phyloP scores from a whole-genome alignment of 352 stramenopile species.

The Nothophytophthora sp. region DNA sequence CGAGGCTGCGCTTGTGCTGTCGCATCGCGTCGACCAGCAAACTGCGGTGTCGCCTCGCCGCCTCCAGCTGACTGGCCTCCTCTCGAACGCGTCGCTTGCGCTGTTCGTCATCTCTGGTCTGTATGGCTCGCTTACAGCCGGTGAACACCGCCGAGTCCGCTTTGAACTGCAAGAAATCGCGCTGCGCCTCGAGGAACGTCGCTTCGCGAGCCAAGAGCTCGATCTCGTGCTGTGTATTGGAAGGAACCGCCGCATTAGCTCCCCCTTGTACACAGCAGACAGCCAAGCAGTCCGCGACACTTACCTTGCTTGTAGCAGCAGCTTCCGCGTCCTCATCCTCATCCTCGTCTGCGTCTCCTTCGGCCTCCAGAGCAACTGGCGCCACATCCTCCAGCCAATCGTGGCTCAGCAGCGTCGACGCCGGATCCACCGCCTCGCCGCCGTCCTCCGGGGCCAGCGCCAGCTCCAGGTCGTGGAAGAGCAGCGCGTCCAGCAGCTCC shows the following conservation, averaged over 20 bases:
- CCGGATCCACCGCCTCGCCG: too few relatives aligned
- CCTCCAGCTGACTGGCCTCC: slow-evolving; percentile 30
- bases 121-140: too few relatives aligned
- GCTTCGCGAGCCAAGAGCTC: slow-evolving; percentile 49
- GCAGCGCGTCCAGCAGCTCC: slow-evolving; percentile 9
- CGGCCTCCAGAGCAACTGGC: slow-evolving; percentile 8
- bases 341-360: too few relatives aligned
- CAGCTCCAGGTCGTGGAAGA: slow-evolving; percentile 11
- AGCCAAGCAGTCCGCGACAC: background rate
- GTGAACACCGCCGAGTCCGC: slow-evolving; percentile 13
- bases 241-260: background rate
- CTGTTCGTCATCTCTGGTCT: background rate
- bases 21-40: slow-evolving; percentile 36
- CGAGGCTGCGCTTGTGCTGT: slow-evolving; percentile 46
- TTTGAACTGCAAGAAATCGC: slow-evolving; percentile 59
- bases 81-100: slow-evolving; percentile 12
- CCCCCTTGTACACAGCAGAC: background rate
- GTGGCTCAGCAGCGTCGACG: slow-evolving; percentile 1
- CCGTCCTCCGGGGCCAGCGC: too few relatives aligned
- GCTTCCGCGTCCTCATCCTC: background rate
- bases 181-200: slow-evolving; percentile 58
- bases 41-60: slow-evolving; percentile 21
- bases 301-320: slow-evolving; percentile 19
- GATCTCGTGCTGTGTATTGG: slow-evolving; percentile 16
- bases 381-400: slow-evolving; percentile 10